A percentile compares a stretch with the other conserved stretches of the same genome.
These are phyloP conservation scores for Apophysomyces ossiformis DNA, from an alignment of 371 early-diverging fungal species.

Conservation along the genomic window DNA sequence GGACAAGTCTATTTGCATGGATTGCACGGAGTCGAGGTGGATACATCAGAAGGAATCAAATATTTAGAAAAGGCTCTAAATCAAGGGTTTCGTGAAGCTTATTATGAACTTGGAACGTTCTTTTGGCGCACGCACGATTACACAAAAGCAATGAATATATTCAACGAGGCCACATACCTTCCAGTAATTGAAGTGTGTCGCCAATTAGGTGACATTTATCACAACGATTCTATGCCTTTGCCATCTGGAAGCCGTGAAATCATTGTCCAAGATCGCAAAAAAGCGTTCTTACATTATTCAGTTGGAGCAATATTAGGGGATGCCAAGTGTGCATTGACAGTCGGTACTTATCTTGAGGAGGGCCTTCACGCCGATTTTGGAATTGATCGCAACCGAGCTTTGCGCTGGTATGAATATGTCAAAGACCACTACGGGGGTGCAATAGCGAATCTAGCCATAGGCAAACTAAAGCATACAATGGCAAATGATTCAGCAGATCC, in stretches of 20 bases:
- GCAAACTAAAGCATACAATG: constrained; percentile 24
- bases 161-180: too few relatives aligned
- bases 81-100: constrained; percentile 19
- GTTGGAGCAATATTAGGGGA: constrained; percentile 20
- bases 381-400: constrained; percentile 16
- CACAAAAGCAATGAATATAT: too few relatives aligned
- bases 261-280: constrained; percentile 17
- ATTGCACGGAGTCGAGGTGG: background rate
- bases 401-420: constrained; percentile 21
- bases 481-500: constrained; percentile 3
- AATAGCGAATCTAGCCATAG: constrained; percentile 28
- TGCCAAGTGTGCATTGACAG: constrained; percentile 14
- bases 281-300: constrained; percentile 24
- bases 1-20: background rate
- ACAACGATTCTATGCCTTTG: background rate
- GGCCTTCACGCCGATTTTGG: constrained; percentile 17
- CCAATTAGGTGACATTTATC: background rate
- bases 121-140: constrained; percentile 17
- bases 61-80: constrained; percentile 27
- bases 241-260: background rate
- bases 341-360: constrained; percentile 27
- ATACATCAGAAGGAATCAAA: constrained; percentile 22
- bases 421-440: constrained; percentile 14
- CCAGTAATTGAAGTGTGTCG: too few relatives aligned
- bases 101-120: constrained; percentile 18